Evolutionary conservation across 345 rosid genomes (phyloP), one percentile per base, ranked within the genome.

Genomic region (Hibiscus tridactylites): DNA sequence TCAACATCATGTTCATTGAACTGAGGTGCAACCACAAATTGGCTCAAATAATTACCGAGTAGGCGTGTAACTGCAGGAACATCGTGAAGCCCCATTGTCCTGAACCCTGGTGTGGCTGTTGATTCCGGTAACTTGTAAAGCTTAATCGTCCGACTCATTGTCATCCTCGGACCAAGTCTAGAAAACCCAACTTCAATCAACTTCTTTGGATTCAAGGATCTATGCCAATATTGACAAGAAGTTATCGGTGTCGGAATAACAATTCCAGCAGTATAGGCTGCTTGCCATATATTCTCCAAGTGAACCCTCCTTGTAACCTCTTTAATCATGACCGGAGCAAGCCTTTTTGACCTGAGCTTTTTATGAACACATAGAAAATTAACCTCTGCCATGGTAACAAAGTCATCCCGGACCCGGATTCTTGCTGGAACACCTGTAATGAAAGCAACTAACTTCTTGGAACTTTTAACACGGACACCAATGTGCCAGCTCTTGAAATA

Each of bases 121-220:
- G 96, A 75, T 35, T 89, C 92, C 0, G 94, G 91, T 63, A 93
- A 35, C 85, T 86, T 90, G 83, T 86, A 91, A 35, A 93, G 94
- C 52, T 89, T 91, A 16, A 91, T 89, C 19, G 96, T 88, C 73
- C 97, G 83, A 79, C 96, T 93, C 98, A 93, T 93, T 8, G 98
- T 93, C 98, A 93, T 89, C 71, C 98, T 88, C 0, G 90, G 81
- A 63, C 96, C 97, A 3, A 93, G 92, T 81, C 96, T 85, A 3
- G 97, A 93, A 72, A 93, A 93, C 71, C 98, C 97, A 70, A 93
- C 97, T 81, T 91, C 97, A 66, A 93, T 91, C 47, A 93, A 94
- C 85, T 93, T 93, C 86, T 89, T 93, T 0, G 94, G 98, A 84
- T 93, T 91, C 84, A 93, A 61, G 17, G 98, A 91, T 77, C 98